phyloP scores from a whole-genome alignment of 257 asterid genomes.

The Solanum dulcamara region DNA sequence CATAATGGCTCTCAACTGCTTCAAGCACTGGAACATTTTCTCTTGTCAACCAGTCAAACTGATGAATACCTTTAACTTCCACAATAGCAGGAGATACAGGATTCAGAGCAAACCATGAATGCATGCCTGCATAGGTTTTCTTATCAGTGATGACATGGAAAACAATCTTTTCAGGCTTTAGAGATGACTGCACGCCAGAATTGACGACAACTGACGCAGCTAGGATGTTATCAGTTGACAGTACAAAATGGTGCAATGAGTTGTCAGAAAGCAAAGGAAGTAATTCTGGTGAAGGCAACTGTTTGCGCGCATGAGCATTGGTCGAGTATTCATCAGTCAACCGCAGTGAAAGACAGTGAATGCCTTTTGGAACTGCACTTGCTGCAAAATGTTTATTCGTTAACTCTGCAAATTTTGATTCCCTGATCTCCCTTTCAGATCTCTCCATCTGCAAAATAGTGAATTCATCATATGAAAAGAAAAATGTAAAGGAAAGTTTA shows the following conservation, averaged over 20 bases:
- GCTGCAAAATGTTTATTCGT: conserved; percentile 76
- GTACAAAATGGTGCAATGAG: conserved; percentile 72
- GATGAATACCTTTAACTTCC: conserved; percentile 96
- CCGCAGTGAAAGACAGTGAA: conserved; percentile 82
- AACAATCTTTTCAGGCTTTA: conserved; percentile 65
- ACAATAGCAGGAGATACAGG: conserved; percentile 73
- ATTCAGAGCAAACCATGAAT: conserved; percentile 94
- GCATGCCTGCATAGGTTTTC: conserved; percentile 98
- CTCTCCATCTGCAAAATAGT: conserved; percentile 20
- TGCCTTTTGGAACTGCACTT: conserved; percentile 81
- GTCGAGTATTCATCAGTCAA: conserved; percentile 93
- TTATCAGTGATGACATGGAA: conserved; percentile 97
- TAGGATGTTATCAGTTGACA: conserved; percentile 91
- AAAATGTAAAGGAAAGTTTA: background rate
- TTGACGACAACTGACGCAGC: conserved; percentile 93
- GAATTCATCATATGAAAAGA: background rate
- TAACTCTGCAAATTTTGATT: conserved; percentile 55
- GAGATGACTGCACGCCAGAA: conserved; percentile 71
- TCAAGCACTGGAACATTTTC: conserved; percentile 98
- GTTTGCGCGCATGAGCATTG: conserved; percentile 92
- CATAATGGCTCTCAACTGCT: conserved; percentile 77
- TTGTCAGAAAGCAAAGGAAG: conserved; percentile 85
- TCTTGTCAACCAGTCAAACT: conserved; percentile 94
- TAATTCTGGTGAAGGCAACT: conserved; percentile 85
- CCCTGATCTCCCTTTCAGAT: conserved; percentile 49